phyloP scores from a whole-genome alignment of 2,329 filamentous ascomycete genomes.

The Cladophialophora exuberans region DNA sequence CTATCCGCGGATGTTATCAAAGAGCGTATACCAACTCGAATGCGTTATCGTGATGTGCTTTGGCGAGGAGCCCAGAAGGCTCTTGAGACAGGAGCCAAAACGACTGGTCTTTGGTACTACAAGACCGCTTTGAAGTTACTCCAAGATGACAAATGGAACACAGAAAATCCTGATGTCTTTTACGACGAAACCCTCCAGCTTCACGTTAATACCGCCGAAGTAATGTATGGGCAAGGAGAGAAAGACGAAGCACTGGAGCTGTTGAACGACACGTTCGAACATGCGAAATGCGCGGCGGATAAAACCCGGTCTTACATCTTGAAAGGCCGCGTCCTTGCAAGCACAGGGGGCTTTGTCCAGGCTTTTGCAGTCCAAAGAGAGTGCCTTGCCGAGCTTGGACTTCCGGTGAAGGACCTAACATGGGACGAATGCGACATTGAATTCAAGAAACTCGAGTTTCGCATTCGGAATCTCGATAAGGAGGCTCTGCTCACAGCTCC shows the following conservation, averaged over 20 bases:
- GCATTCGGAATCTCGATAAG: conserved; percentile 62
- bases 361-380: conserved; percentile 72
- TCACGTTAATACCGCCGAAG: conserved; percentile 78
- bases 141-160: conserved; percentile 77
- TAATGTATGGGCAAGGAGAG: conserved; percentile 77
- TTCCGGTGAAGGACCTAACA: conserved; percentile 66
- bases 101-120: conserved; percentile 82
- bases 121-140: conserved; percentile 75
- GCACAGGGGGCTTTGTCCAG: conserved; percentile 70
- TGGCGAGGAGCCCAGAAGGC: conserved; percentile 78
- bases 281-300: conserved; percentile 73
- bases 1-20: conserved; percentile 76
- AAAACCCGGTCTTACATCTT: conserved; percentile 84
- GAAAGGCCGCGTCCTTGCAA: conserved; percentile 75
- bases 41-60: conserved; percentile 73
- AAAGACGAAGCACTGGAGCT: conserved; percentile 68
- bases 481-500: conserved; percentile 44
- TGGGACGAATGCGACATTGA: conserved; percentile 78
- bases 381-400: conserved; percentile 70
- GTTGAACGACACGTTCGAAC: conserved; percentile 70
- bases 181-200: conserved; percentile 86
- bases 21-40: conserved; percentile 61
- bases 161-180: conserved; percentile 69
- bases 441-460: conserved; percentile 66
- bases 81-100: conserved; percentile 78